phyloP scores from a whole-genome alignment of 1,139 yeast genomes.

The Pichia sp. region DNA sequence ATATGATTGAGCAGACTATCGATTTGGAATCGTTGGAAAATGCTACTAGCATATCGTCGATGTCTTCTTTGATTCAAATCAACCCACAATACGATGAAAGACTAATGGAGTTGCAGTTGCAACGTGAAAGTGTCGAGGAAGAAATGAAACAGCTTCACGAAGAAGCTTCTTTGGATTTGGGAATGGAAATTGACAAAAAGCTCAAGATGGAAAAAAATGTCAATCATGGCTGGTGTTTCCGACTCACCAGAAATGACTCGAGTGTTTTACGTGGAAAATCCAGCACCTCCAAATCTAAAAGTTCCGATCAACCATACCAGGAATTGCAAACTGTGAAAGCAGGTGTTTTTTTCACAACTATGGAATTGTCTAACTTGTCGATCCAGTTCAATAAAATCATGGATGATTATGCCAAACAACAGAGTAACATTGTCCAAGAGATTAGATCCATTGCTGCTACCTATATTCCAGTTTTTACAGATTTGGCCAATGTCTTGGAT shows the following conservation, averaged over 20 bases:
- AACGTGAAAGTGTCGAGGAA: constrained; percentile 46
- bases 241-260: constrained; percentile 87
- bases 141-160: constrained; percentile 55
- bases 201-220: constrained; percentile 82
- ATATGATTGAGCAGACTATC: constrained; percentile 85
- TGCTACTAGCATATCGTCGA: constrained; percentile 25
- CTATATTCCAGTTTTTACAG: constrained; percentile 68
- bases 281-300: constrained; percentile 28
- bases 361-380: constrained; percentile 50
- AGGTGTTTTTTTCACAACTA: constrained; percentile 84
- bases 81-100: constrained; percentile 86
- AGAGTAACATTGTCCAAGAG: constrained; percentile 70
- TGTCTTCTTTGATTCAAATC: constrained; percentile 64
- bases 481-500: constrained; percentile 55
- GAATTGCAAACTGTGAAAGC: constrained; percentile 91
- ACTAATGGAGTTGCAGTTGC: constrained; percentile 49
- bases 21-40: constrained; percentile 74
- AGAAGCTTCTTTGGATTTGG: constrained; percentile 64
- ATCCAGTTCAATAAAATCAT: constrained; percentile 50
- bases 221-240: constrained; percentile 87
- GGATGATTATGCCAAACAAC: constrained; percentile 64
- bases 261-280: constrained; percentile 47
- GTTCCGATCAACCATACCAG: constrained; percentile 33
- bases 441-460: constrained; percentile 74
- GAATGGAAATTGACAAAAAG: constrained; percentile 78